Conservation (phyloP, 2,329 filamentous ascomycete genomes). For the Microcera coccophila region DNA sequence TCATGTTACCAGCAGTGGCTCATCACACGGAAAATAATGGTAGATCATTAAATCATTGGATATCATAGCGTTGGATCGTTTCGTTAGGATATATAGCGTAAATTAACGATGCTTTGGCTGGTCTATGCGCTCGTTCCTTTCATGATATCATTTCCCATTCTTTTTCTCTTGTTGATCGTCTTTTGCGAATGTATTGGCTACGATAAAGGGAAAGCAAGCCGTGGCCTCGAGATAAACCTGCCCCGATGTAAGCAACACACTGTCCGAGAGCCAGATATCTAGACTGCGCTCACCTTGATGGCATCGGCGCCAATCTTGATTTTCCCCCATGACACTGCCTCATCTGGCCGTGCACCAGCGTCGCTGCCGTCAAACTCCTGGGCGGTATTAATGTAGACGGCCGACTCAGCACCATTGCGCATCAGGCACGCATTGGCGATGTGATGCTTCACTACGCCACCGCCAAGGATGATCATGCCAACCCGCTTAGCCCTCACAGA, state of each 20-base stretch:
- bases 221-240: slow-evolving; percentile 64
- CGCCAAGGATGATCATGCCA: slow-evolving; percentile 93
- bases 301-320: slow-evolving; percentile 84
- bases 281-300: slow-evolving; percentile 67
- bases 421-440: slow-evolving; percentile 97
- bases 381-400: slow-evolving; percentile 95
- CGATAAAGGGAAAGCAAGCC: slow-evolving; percentile 62
- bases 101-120: not conserved
- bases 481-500: slow-evolving; percentile 81
- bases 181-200: slow-evolving; percentile 64
- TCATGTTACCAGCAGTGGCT: no score
- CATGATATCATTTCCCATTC: not conserved
- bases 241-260: slow-evolving; percentile 4
- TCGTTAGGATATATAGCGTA: not conserved
- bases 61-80: not conserved
- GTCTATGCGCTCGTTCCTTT: not conserved
- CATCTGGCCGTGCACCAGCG: slow-evolving; percentile 88
- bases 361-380: slow-evolving; percentile 98
- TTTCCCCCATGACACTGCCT: slow-evolving; percentile 98
- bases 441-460: slow-evolving; percentile 95
- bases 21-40: no score
- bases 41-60: no score
- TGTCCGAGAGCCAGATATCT: not conserved
- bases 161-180: slow-evolving; percentile 28
- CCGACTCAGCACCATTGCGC: slow-evolving; percentile 94